Percentiles rank a stretch among this genome's conserved stretches.
These are phyloP conservation scores for Fusarium metavorans DNA, from an alignment of 2,329 filamentous ascomycete species.

Conservation along the genomic window DNA sequence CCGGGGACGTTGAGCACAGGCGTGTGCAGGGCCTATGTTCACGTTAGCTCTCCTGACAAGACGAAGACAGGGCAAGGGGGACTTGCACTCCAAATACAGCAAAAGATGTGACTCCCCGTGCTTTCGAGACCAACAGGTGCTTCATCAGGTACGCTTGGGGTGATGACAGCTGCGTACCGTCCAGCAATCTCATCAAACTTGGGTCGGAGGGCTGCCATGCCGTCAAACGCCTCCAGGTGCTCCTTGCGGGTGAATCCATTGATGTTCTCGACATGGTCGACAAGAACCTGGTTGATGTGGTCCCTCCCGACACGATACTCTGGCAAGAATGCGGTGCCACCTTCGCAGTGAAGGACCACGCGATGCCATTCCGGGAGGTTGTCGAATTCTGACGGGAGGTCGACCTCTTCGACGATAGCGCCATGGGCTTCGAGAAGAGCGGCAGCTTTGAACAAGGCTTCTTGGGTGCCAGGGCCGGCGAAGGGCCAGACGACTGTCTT, in stretches of 20 bases:
- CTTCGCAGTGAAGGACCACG: constrained; percentile 65
- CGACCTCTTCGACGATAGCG: constrained; percentile 68
- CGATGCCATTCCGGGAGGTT: constrained; percentile 65
- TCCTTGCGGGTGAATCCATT: constrained; percentile 58
- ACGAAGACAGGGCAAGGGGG: neutral
- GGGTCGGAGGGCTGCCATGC: constrained; percentile 65
- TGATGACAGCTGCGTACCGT: constrained; percentile 67
- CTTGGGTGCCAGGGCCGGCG: constrained; percentile 59
- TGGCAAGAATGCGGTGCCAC: constrained; percentile 63
- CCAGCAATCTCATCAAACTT: constrained; percentile 65
- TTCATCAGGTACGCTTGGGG: constrained; percentile 70
- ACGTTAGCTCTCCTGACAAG: constrained; percentile 3
- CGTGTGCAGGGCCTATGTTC: constrained; percentile 62
- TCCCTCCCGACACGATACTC: constrained; percentile 65
- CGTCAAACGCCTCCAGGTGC: constrained; percentile 66
- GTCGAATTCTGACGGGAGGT: constrained; percentile 63
- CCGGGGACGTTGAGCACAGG: constrained; percentile 75
- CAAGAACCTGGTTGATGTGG: constrained; percentile 59
- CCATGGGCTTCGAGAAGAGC: constrained; percentile 59
- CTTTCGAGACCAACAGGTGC: constrained; percentile 65
- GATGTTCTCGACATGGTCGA: constrained; percentile 65
- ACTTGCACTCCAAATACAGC: constrained; percentile 65
- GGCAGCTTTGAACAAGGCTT: constrained; percentile 57
- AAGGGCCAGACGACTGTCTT: constrained; percentile 67
- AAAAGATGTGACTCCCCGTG: constrained; percentile 69